Evolutionary conservation across 352 stramenopile genomes (phyloP).

Genomic region (Globisporangium cylindrosporum): DNA sequence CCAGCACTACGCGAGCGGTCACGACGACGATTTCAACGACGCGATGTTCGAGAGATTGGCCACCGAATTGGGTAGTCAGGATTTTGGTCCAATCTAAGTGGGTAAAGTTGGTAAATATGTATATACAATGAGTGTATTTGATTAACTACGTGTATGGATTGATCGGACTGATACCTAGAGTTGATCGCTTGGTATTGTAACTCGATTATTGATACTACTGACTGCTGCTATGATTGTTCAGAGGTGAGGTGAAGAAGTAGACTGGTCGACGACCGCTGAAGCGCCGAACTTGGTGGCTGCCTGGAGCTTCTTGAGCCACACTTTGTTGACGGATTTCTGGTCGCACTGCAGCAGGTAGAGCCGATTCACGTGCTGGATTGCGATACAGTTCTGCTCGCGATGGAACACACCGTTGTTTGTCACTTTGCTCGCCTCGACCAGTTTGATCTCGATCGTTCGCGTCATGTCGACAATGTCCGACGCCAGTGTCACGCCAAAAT

Average conservation of each 20-base stretch:
- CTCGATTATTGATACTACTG: background rate
- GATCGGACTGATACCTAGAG: background rate
- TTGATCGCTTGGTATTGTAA: background rate
- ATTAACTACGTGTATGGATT: background rate
- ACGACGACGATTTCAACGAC: slow-evolving; percentile 42
- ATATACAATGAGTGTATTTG: background rate
- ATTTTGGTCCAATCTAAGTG: slow-evolving; percentile 36
- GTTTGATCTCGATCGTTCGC: slow-evolving; percentile 41
- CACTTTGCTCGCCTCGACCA: slow-evolving; percentile 30
- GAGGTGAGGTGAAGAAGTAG: background rate
- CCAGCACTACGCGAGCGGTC: slow-evolving; percentile 18
- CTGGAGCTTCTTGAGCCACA: slow-evolving; percentile 73
- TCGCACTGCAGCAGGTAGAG: slow-evolving; percentile 64
- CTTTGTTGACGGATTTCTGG: slow-evolving; percentile 30
- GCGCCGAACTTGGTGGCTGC: slow-evolving; percentile 33
- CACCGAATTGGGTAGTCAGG: slow-evolving; percentile 35
- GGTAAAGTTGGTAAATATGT: slow-evolving; percentile 7
- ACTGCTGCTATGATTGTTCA: background rate
- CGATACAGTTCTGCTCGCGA: slow-evolving; percentile 33
- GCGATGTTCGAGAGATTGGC: slow-evolving; percentile 45
- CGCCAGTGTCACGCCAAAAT: slow-evolving; percentile 66
- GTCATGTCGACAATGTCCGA: slow-evolving; percentile 60
- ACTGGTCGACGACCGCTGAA: background rate
- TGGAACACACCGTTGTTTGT: slow-evolving; percentile 13
- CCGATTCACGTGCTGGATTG: slow-evolving; percentile 38